Base-by-base conservation (phyloP, 208 protist genomes). In the Willaertia magna region DNA sequence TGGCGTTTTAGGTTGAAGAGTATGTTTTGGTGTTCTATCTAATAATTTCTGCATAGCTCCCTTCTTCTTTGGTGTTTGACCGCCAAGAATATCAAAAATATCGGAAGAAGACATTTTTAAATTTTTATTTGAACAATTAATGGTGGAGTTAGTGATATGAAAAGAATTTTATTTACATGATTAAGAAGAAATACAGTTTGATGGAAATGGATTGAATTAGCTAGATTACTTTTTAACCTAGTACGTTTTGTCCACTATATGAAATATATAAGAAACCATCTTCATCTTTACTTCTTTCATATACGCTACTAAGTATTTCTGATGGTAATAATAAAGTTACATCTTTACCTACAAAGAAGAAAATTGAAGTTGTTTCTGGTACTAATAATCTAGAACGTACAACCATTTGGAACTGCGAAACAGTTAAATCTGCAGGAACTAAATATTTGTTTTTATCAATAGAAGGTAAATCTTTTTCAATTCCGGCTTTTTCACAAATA, bases 401-500 rank as follows among this genome's bases (percentile, higher is more conserved):
- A 51, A 93, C 91, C 79, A 92, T 91, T 6, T 93, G 91, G 76
- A 93, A 93, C 76, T 93, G 91, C 12, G 89, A 88, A 16, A 93
- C 91, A 6, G 90, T 93, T 48, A 93, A 84, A 40, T 82, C 76
- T 9, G 48, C 55, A 16, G 61, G 86, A 87, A 82, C 76, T 1
- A 82, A n/a, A 82, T 82, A 82, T n/a, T 92, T 92, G 67, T 92
- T 92, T 88, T 92, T 92, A 89, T 93, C 89, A 61, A 92, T 92
- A 44, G 90, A 88, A 26, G 89, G 87, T 59, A 93, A 89, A 83
- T 93, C 91, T 26, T 91, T 94, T 74, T 96, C 92, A 75, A 67
- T 26, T 18, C 90, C 82, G 7, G 92, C 90, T 86, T 96, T 96
- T 87, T 98, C 96, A 85, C 94, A 97, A 79, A 98, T 97, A 18